A percentile compares a stretch with the other conserved stretches of the same genome.
Evolutionary conservation across 306 rosid genomes (phyloP).

Genomic region (Fragaria iinumae): DNA sequence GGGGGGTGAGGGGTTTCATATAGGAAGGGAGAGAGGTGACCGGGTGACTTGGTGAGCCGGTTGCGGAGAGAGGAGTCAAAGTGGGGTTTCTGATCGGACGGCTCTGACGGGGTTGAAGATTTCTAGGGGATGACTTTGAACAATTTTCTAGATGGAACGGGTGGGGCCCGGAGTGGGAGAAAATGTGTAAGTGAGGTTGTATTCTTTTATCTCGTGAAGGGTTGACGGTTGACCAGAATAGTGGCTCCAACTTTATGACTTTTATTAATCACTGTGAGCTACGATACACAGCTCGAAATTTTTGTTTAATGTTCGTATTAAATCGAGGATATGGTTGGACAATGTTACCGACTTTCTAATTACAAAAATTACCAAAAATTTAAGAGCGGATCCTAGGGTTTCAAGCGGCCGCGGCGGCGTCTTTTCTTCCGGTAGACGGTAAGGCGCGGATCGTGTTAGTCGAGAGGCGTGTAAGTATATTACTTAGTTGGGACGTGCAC

Average conservation of each 20-base stretch:
- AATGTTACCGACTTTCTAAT: not conserved
- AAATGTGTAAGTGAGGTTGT: not conserved
- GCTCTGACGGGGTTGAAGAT: constrained; percentile 41
- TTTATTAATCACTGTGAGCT: not conserved
- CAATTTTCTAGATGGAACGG: not conserved
- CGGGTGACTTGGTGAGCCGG: not conserved
- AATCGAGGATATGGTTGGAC: not conserved
- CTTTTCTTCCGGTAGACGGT: no score
- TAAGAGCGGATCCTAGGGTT: no score
- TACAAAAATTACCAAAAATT: no score
- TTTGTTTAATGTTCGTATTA: not conserved
- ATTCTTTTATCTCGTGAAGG: not conserved
- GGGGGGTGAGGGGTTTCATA: not conserved
- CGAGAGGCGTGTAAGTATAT: no score
- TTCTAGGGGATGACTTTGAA: constrained; percentile 5
- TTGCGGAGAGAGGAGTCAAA: constrained; percentile 31
- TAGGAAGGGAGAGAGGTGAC: not conserved
- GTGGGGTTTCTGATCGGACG: constrained; percentile 35
- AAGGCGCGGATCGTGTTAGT: no score
- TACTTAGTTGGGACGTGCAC: no score
- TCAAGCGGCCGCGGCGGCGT: no score
- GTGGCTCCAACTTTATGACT: not conserved
- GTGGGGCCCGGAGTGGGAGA: constrained; percentile 7
- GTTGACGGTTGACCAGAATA: not conserved
- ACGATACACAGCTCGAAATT: not conserved